Percentiles rank a stretch among this genome's conserved stretches.
Conservation (phyloP, 176 grass and related monocot species). For the Ensete glaucum region DNA sequence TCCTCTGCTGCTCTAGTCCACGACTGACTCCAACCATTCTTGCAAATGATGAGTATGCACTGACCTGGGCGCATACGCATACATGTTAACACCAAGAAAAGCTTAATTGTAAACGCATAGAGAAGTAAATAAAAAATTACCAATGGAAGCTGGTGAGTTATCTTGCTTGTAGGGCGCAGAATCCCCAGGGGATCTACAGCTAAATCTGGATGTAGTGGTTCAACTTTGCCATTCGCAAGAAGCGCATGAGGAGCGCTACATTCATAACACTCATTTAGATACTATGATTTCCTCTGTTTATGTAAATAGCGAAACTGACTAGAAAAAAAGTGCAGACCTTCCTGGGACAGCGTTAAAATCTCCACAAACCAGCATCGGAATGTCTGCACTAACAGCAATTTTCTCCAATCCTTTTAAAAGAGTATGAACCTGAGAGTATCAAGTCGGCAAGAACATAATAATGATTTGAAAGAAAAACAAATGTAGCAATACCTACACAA, state of each 20-base stretch:
- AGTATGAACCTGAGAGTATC: slow-evolving; percentile 75
- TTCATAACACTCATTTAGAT: slow-evolving; percentile 1
- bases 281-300: not conserved
- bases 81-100: not conserved
- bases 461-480: slow-evolving; percentile 10
- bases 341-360: slow-evolving; percentile 94
- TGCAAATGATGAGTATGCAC: slow-evolving; percentile 96
- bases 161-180: slow-evolving; percentile 77
- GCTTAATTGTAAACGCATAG: not conserved
- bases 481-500: not conserved
- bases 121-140: slow-evolving; percentile 20
- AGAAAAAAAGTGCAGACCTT: slow-evolving; percentile 29
- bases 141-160: slow-evolving; percentile 94
- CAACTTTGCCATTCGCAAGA: slow-evolving; percentile 90
- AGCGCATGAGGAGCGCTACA: slow-evolving; percentile 84
- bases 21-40: slow-evolving; percentile 58
- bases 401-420: slow-evolving; percentile 99
- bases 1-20: slow-evolving; percentile 83
- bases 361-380: slow-evolving; percentile 99
- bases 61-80: slow-evolving; percentile 42
- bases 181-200: slow-evolving; percentile 82
- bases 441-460: not conserved
- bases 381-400: slow-evolving; percentile 97
- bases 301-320: not conserved
- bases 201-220: slow-evolving; percentile 89